phyloP scores from a whole-genome alignment of 2,329 filamentous ascomycete genomes.

The Fusarium torreyae region DNA sequence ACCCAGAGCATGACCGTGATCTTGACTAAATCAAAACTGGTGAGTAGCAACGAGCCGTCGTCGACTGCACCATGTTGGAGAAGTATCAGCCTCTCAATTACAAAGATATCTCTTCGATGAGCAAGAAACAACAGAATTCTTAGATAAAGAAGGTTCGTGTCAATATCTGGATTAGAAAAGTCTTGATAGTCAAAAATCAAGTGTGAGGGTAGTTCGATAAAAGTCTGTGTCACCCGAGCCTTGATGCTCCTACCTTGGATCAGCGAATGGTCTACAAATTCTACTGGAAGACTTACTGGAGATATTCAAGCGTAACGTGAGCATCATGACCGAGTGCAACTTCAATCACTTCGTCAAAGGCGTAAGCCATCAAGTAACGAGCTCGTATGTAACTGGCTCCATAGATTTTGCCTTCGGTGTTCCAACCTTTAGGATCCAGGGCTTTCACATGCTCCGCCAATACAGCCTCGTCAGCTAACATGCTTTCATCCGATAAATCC shows the following conservation, averaged over 20 bases:
- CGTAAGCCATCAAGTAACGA: constrained; percentile 62
- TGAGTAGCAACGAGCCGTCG: constrained; percentile 60
- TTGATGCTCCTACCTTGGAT: constrained; percentile 54
- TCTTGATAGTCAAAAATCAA: constrained; percentile 58
- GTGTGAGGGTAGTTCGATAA: constrained; percentile 56
- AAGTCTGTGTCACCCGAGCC: constrained; percentile 51
- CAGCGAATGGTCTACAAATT: constrained; percentile 3
- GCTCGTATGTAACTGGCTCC: constrained; percentile 64
- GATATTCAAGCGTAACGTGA: constrained; percentile 34
- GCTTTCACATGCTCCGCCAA: constrained; percentile 29
- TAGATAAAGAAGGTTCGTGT: constrained; percentile 57
- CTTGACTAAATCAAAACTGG: constrained; percentile 64
- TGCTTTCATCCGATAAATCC: constrained; percentile 66
- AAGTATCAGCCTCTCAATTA: constrained; percentile 68
- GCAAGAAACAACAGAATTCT: constrained; percentile 64
- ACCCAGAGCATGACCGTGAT: constrained; percentile 64
- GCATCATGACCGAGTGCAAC: constrained; percentile 62
- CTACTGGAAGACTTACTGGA: constrained; percentile 38
- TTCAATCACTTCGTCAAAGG: constrained; percentile 73
- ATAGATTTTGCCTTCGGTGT: constrained; percentile 60
- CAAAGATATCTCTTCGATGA: constrained; percentile 70
- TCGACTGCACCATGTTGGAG: constrained; percentile 60
- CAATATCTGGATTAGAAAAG: constrained; percentile 53
- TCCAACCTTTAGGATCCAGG: constrained; percentile 69
- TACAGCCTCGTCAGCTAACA: constrained; percentile 59